Evolutionary conservation across 306 rosid species (phyloP).

Genomic region (Sechiopsis laciniata): DNA sequence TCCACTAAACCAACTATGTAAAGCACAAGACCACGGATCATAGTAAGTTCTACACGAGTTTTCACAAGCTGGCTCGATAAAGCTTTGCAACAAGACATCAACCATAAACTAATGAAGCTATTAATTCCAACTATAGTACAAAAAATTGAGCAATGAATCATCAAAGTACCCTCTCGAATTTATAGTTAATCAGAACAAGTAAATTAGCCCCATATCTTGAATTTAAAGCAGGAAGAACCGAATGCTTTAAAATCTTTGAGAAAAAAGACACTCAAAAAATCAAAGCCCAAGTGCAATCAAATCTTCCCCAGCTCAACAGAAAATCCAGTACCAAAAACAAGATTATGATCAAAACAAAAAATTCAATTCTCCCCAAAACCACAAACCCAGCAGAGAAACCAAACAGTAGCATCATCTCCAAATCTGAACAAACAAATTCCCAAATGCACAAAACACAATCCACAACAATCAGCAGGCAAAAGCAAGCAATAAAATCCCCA

Average conservation of each 20-base stretch:
- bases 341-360: not conserved
- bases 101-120: not conserved
- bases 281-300: not conserved
- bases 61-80: not conserved
- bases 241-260: not conserved
- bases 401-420: not conserved
- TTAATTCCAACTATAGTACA: not conserved
- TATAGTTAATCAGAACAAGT: not conserved
- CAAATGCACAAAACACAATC: constrained; percentile 12
- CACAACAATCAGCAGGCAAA: not conserved
- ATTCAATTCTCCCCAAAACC: too few species aligned
- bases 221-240: not conserved
- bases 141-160: not conserved
- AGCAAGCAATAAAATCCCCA: not conserved
- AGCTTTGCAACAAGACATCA: not conserved
- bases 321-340: not conserved
- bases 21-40: too few species aligned
- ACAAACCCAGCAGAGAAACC: not conserved
- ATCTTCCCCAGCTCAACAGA: not conserved
- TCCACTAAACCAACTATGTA: not conserved
- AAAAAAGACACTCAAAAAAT: not conserved
- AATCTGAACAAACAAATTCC: not conserved
- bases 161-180: not conserved
- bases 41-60: too few species aligned
- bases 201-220: not conserved